Evolutionary conservation across 108 stramenopile genomes (phyloP).

Genomic region (Cyclotella kingstonii): DNA sequence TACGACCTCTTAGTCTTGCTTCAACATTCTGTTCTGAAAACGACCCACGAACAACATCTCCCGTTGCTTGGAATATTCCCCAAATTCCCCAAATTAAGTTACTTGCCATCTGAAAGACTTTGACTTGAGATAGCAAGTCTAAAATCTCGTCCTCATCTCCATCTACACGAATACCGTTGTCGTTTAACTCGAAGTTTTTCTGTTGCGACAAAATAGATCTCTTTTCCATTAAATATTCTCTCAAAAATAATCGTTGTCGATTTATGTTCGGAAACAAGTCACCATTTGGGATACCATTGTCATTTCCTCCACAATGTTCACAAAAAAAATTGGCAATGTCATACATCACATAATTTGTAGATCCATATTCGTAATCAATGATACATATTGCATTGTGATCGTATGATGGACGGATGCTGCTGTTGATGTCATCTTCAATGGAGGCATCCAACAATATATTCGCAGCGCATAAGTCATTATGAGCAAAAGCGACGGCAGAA

Average conservation of each 20-base stretch:
- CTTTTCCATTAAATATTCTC: constrained; percentile 45
- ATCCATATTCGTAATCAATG: constrained; percentile 90
- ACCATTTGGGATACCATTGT: constrained; percentile 61
- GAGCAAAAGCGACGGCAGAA: constrained; percentile 71
- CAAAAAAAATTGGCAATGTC: constrained; percentile 91
- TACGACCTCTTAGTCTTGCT: constrained; percentile 9
- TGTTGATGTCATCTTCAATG: constrained; percentile 7
- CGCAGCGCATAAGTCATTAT: constrained; percentile 84
- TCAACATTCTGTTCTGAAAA: constrained; percentile 45
- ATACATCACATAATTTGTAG: constrained; percentile 69
- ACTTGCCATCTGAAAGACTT: constrained; percentile 70
- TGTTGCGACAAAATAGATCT: constrained; percentile 4
- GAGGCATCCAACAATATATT: constrained; percentile 58
- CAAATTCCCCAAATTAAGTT: constrained; percentile 85
- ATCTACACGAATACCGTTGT: background rate
- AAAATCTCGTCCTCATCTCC: constrained; percentile 14
- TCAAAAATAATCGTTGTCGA: constrained; percentile 45
- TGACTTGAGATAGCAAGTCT: constrained; percentile 43
- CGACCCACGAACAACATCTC: constrained; percentile 57
- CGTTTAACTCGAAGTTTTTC: background rate
- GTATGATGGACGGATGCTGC: constrained; percentile 1
- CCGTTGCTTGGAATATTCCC: constrained; percentile 77
- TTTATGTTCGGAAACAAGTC: constrained; percentile 42
- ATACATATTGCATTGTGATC: constrained; percentile 43
- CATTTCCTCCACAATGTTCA: constrained; percentile 80